Base-by-base conservation (phyloP, 306 rosid genomes). In the Cicer chorassanicum region DNA sequence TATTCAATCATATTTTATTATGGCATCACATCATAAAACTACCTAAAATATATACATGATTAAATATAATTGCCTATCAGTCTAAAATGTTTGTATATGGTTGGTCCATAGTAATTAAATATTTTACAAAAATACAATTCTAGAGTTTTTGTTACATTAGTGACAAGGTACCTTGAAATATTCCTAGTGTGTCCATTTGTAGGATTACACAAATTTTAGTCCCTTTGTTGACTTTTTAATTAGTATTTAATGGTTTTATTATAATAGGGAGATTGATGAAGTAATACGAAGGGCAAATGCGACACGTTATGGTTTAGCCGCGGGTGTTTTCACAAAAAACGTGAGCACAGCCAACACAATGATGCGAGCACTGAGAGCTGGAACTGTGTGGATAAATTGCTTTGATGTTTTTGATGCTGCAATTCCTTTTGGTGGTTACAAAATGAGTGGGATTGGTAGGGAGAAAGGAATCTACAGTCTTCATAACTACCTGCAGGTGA, bases 321-420 rank as follows among this genome's bases (percentile, higher is more conserved):
- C 98, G 0, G 98, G 98, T 15, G 95, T 93, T 21, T 93, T 91
- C 87, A 89, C 98, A 0, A 83, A 59, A 55, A 91, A 76, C 61
- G 56, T 88, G 42, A 73, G 70, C 84, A 82, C 86, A 5, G 92
- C 97, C 16, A 88, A 93, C 87, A 84, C 85, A 11, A 11, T 91
- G 85, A 87, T 88, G 77, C 73, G 98, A 51, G 98, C 94, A 13
- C 77, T 91, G 72, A 84, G 84, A 68, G 96, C 75, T 0, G 98
- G 98, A 73, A 93, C 96, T 0, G 88, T 93, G 45, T 93, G 98
- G 97, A 73, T 93, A 1, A 93, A 93, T 68, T 93, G 98, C 89
- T 94, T 83, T 14, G 93, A 94, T 60, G 96, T 94, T 3, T 94
- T 91, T 44, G 98, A 94, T 70, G 98, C 97, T 65, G 94, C 98